phyloP scores from a whole-genome alignment of 306 rosid species.

The Acmispon strigosus region DNA sequence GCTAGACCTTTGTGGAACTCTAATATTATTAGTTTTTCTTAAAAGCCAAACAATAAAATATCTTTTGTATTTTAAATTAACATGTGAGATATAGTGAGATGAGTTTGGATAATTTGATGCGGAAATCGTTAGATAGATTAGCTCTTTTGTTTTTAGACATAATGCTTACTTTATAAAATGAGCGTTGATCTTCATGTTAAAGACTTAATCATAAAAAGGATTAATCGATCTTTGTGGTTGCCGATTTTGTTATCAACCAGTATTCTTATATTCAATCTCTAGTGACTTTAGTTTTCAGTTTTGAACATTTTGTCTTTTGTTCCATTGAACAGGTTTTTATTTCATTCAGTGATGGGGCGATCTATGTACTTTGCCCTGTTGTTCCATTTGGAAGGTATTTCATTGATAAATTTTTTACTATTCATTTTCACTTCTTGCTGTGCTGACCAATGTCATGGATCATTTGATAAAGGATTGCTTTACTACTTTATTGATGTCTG shows the following conservation, averaged over 20 bases:
- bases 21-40: too few relatives aligned
- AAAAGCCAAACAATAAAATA: too few relatives aligned
- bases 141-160: too few relatives aligned
- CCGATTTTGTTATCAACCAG: not conserved
- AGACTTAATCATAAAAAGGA: too few relatives aligned
- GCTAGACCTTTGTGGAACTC: too few relatives aligned
- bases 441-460: not conserved
- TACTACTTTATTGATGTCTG: not conserved
- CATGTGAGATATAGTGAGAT: too few relatives aligned
- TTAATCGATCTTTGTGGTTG: not conserved
- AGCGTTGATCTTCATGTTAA: too few relatives aligned
- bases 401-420: not conserved
- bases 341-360: slow-evolving; percentile 74
- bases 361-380: slow-evolving; percentile 79
- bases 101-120: too few relatives aligned
- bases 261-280: not conserved
- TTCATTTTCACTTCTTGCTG: not conserved
- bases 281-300: not conserved
- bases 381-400: slow-evolving; percentile 95
- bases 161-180: too few relatives aligned
- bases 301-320: slow-evolving; percentile 3
- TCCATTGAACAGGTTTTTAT: slow-evolving; percentile 67
- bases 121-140: too few relatives aligned
- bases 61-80: too few relatives aligned
- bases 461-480: not conserved